phyloP scores from a whole-genome alignment of 2,329 filamentous ascomycete genomes.

The Annulohypoxylon truncatum region DNA sequence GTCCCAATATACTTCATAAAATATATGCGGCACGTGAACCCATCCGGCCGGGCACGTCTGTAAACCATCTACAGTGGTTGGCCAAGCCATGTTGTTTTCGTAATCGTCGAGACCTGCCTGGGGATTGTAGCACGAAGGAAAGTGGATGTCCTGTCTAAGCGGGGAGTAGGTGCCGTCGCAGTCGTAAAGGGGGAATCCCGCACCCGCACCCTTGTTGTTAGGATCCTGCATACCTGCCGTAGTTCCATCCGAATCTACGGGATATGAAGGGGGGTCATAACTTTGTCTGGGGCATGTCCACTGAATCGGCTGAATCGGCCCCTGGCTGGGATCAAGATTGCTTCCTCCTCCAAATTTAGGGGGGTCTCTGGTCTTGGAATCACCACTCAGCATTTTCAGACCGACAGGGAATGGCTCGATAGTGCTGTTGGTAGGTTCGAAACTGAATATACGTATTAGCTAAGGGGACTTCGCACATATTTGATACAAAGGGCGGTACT shows the following conservation, averaged over 20 bases:
- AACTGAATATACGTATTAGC: conserved; percentile 52
- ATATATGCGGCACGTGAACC: conserved; percentile 67
- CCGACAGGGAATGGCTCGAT: conserved; percentile 77
- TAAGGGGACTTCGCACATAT: not conserved
- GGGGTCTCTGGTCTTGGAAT: conserved; percentile 67
- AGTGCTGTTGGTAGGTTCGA: conserved; percentile 72
- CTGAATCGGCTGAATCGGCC: conserved; percentile 65
- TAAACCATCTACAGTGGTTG: conserved; percentile 61
- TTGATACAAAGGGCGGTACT: conserved; percentile 52
- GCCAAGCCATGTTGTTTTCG: conserved; percentile 74
- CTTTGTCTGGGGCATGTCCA: conserved; percentile 69
- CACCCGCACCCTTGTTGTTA: conserved; percentile 65
- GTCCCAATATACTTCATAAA: conserved; percentile 71
- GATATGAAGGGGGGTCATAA: conserved; percentile 64
- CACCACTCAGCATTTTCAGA: conserved; percentile 77
- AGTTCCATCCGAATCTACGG: conserved; percentile 64
- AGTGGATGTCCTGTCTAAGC: conserved; percentile 74
- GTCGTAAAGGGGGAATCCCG: conserved; percentile 76
- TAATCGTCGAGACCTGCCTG: conserved; percentile 68
- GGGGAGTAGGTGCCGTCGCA: conserved; percentile 73
- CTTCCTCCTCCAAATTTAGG: conserved; percentile 63
- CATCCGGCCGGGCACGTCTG: conserved; percentile 66
- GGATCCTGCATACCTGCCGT: conserved; percentile 66
- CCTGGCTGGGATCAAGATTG: conserved; percentile 64
- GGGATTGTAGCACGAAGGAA: conserved; percentile 80